Conservation (phyloP, 768 basidiomycete species). For the Lentinula boryana region DNA sequence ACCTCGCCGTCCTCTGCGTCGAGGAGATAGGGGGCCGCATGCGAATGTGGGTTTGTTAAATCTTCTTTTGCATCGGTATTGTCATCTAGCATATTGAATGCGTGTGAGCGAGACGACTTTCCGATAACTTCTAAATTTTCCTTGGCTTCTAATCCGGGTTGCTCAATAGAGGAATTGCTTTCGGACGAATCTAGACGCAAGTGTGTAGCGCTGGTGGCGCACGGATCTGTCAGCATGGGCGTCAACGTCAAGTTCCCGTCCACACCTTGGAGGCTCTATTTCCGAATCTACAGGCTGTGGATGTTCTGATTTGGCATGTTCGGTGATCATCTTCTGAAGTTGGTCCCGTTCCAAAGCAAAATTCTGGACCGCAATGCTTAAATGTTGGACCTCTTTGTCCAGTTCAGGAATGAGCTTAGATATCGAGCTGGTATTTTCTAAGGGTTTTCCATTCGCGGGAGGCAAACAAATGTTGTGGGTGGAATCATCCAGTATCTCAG, state of each 20-base stretch:
- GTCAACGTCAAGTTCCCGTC: neutral
- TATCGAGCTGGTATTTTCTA: neutral
- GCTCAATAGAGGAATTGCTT: neutral
- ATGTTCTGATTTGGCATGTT: conserved; percentile 10
- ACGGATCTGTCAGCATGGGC: neutral
- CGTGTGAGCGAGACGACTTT: neutral
- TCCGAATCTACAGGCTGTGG: neutral
- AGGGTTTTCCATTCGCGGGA: neutral
- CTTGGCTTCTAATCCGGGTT: conserved; percentile 9
- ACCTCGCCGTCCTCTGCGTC: conserved; percentile 32
- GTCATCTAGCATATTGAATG: neutral
- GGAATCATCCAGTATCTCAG: neutral
- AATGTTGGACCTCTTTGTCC: conserved; percentile 27
- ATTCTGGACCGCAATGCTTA: conserved; percentile 28
- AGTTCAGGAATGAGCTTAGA: conserved; percentile 15
- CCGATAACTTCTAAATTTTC: conserved; percentile 19
- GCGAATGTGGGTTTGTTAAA: neutral
- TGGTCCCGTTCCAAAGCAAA: conserved; percentile 30
- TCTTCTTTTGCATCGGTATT: conserved; percentile 1
- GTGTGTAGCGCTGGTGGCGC: too few species aligned
- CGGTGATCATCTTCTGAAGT: conserved; percentile 19
- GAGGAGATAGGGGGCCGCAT: conserved; percentile 15
- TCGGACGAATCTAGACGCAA: too few species aligned
- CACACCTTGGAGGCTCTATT: neutral
- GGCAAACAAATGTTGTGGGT: conserved; percentile 5